Evolutionary conservation across 2,329 filamentous ascomycete genomes (phyloP).

Genomic region (Talaromyces islandicus): DNA sequence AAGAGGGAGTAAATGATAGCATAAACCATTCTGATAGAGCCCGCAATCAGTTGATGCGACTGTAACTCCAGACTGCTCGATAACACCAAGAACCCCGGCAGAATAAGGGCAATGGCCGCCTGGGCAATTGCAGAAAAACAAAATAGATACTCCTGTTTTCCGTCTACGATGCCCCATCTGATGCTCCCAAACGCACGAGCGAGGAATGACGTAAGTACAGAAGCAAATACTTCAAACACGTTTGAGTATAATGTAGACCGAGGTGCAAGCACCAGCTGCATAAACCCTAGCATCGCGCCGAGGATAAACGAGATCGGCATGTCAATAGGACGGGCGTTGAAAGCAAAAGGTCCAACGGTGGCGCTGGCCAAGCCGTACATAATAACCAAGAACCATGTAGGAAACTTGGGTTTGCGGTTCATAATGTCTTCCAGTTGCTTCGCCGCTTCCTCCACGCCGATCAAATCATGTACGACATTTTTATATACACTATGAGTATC

Average conservation of each 20-base stretch:
- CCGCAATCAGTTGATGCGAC: conserved; percentile 60
- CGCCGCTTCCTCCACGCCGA: conserved; percentile 36
- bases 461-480: conserved; percentile 38
- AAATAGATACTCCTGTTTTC: conserved; percentile 42
- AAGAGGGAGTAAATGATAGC: conserved; percentile 65
- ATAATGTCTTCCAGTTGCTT: conserved; percentile 47
- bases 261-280: conserved; percentile 69
- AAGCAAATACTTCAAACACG: conserved; percentile 58
- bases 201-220: conserved; percentile 61
- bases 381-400: conserved; percentile 49
- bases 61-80: conserved; percentile 59
- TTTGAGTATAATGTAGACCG: conserved; percentile 62
- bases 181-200: conserved; percentile 63
- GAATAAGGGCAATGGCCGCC: conserved; percentile 63
- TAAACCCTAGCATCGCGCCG: conserved; percentile 63
- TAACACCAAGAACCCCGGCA: conserved; percentile 60
- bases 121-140: conserved; percentile 66
- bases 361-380: conserved; percentile 70
- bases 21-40: conserved; percentile 64
- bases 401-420: conserved; percentile 49
- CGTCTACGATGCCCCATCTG: conserved; percentile 29
- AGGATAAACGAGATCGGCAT: conserved; percentile 70
- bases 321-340: conserved; percentile 68
- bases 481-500: conserved; percentile 41
- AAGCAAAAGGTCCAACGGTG: conserved; percentile 71